Percentiles rank a stretch among this genome's conserved stretches.
Evolutionary conservation across 441 rosid genomes (phyloP).

Genomic region (Kokia cookei): DNA sequence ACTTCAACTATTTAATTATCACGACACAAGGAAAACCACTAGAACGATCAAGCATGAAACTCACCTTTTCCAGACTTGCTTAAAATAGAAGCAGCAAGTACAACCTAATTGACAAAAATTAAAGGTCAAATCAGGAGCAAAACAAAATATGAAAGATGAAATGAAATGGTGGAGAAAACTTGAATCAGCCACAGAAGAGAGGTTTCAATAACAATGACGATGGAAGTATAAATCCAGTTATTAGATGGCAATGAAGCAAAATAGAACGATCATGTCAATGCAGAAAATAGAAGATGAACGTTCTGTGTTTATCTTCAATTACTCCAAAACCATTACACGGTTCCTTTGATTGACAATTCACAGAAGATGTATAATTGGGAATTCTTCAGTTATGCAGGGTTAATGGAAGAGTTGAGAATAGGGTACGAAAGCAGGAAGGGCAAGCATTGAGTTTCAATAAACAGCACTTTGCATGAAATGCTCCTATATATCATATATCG

Average conservation of each 20-base stretch:
- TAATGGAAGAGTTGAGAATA: no score
- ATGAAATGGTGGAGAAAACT: neutral
- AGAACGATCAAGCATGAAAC: slow-evolving; percentile 7
- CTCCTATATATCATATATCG: no score
- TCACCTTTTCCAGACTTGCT: slow-evolving; percentile 94
- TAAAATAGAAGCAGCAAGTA: slow-evolving; percentile 78
- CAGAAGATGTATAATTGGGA: no score
- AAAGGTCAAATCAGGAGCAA: neutral
- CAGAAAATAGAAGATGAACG: neutral
- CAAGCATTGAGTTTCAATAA: no score
- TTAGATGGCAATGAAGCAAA: neutral
- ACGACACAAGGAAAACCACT: neutral
- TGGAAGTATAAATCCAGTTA: neutral
- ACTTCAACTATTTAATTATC: neutral
- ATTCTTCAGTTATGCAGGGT: no score
- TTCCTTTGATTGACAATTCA: neutral
- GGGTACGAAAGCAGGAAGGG: no score
- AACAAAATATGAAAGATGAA: neutral
- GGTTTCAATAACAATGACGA: neutral
- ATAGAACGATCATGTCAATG: neutral
- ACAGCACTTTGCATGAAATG: no score
- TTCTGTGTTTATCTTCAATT: neutral
- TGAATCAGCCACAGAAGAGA: neutral
- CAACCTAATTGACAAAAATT: slow-evolving; percentile 46
- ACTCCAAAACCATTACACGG: neutral